Base-by-base conservation (phyloP, 2,329 filamentous ascomycete species). In the Colletotrichum musicola region DNA sequence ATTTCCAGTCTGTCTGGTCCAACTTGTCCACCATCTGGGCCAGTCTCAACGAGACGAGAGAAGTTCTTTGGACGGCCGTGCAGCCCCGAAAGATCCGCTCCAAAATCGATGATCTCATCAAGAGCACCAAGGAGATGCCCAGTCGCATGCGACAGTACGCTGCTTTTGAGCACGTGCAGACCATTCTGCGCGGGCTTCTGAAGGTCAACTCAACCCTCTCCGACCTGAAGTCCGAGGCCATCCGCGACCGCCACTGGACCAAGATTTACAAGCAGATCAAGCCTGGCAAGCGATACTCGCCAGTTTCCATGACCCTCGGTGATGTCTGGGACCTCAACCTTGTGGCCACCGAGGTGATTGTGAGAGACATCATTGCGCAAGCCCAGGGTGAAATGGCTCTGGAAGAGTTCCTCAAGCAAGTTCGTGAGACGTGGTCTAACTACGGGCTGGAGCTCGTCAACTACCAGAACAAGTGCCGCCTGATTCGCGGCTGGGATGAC, bases 61-160 rank as follows among this genome's bases (percentile, higher is more conserved):
- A 99, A 75, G 92, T 90, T 60, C 87, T 97, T 1, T 99, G 97
- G 97, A 97, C 92, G 64, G 97, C 93, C 76, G 93, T 99, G 1
- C 94, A 98, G 77, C 95, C 97, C 9, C 89, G 96, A 71, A 99
- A 98, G 82, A 90, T 99, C 67, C 90, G 96, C 44, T 89, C 93
- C 74, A 93, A 93, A 71, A 91, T 99, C 58, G 95, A 99, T 76
- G 91, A 92, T 55, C 87, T 98, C 61, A 93, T 98, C 79, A 97
- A 97, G 84, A 97, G 97, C 88, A 98, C 95, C 42, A 98, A 97
- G 82, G 95, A 98, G 71, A 98, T 99, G 96, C 96, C 97, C 0
- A 97, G 94, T 80, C 91, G 96, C 68, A 98, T 99, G 95, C 91
- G 97, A 69, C 97, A 99, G 77, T 99, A 99, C 79, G 95, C 97